Evolutionary conservation across 768 basidiomycete species (phyloP), one percentile per base, ranked within the genome.

Genomic region (Kwoniella europaea): DNA sequence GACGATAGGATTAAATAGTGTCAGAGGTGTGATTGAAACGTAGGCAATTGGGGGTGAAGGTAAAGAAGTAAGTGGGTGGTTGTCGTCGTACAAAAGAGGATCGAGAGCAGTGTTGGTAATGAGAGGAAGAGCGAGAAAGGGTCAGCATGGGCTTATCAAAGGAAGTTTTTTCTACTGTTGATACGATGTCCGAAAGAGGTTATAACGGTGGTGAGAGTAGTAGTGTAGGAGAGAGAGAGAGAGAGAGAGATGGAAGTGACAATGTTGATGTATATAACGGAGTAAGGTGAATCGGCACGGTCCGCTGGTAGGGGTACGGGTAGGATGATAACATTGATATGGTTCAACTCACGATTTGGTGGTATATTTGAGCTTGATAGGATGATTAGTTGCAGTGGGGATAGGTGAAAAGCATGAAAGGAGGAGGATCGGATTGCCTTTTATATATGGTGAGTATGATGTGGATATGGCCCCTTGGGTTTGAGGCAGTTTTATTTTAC

Each of bases 91-190:
- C 52, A 63, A 52, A 44, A 42, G 65, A 60, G 56, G 20, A 66
- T 41, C 12, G 42, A 43, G 20, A 60, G 35, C 22, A 42, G 20
- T n/a, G n/a, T 44, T 58, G n/a, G 16, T 18, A 29, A 44, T 59
- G 65, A 54, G 58, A 41, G 50, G 29, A 35, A 9, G 22, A 22
- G 35, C 9, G 61, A 55, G 60, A 69, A 63, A 69, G 68, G 68
- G 56, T 69, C 54, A 69, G 68, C 68, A 54, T 59, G 42, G 22
- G 43, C 50, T 55, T 22, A 69, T 69, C 61, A 69, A 69, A 69
- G 68, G 68, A 69, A 69, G 68, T 60, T 50, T 50, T 50, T 50
- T 50, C 3, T 7, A 35, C 35, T 15, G 46, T 13, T 15, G 46
- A 27, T 68, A 44, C 15, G 43, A 44, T 63, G 68, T 43, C 62